Evolutionary conservation across 2,329 filamentous ascomycete species (phyloP).

Genomic region (Fusarium pilosicola): DNA sequence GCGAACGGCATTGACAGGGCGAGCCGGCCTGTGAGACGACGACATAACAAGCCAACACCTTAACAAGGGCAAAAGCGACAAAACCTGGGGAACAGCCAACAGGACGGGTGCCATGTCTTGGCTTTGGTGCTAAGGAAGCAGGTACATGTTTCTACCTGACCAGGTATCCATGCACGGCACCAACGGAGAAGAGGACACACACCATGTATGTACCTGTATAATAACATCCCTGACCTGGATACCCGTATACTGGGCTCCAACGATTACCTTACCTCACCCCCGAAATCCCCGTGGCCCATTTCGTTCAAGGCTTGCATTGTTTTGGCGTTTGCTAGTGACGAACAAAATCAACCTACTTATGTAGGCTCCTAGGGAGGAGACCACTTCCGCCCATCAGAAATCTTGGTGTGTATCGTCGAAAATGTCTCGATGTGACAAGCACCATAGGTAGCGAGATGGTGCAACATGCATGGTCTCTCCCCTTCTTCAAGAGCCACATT

Average conservation of each 20-base stretch:
- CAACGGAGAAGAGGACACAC: background rate
- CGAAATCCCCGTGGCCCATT: conserved; percentile 15
- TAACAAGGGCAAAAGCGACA: conserved; percentile 27
- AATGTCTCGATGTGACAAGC: conserved; percentile 1
- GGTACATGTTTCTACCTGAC: conserved; percentile 26
- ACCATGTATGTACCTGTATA: background rate
- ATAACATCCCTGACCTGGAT: conserved; percentile 15
- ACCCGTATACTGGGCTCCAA: background rate
- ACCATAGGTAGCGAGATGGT: conserved; percentile 7
- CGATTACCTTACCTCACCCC: conserved; percentile 18
- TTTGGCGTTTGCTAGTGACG: conserved; percentile 1
- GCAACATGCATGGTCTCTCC: conserved; percentile 17
- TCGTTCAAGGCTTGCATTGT: conserved; percentile 9
- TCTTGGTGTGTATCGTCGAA: conserved; percentile 11
- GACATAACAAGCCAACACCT: background rate
- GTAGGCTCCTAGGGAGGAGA: background rate
- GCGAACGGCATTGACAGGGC: conserved; percentile 32
- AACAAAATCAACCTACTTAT: background rate
- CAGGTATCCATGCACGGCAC: conserved; percentile 13
- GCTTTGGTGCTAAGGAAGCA: conserved; percentile 38
- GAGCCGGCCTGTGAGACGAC: conserved; percentile 36
- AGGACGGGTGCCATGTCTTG: conserved; percentile 40
- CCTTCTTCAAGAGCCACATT: conserved; percentile 30
- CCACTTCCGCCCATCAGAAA: conserved; percentile 13
- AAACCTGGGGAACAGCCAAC: conserved; percentile 42